Conservation (phyloP, 495 filamentous ascomycete species). For the Lepidopterella palustris region DNA sequence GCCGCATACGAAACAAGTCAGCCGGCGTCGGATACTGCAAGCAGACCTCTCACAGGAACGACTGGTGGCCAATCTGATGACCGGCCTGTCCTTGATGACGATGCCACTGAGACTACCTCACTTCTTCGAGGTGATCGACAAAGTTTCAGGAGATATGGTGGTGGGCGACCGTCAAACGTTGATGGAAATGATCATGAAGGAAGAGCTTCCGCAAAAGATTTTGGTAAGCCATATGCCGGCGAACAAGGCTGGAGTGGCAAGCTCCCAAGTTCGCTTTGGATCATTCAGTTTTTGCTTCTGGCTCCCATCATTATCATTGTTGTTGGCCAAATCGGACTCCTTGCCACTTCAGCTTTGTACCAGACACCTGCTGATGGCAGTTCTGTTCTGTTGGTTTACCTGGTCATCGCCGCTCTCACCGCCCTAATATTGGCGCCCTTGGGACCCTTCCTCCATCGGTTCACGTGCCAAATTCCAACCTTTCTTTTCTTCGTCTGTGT, state of each 20-base stretch:
- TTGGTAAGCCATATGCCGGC: constrained; percentile 54
- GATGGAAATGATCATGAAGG: constrained; percentile 29
- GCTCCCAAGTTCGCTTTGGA: constrained; percentile 78
- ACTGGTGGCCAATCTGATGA: constrained; percentile 40
- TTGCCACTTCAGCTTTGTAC: constrained; percentile 62
- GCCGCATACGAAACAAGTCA: constrained; percentile 4
- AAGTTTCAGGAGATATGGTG: constrained; percentile 69
- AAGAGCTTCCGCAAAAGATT: constrained; percentile 32
- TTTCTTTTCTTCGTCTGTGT: constrained; percentile 67
- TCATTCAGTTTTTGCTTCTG: constrained; percentile 74
- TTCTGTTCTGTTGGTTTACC: constrained; percentile 50
- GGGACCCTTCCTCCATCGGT: constrained; percentile 78
- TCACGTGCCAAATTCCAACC: constrained; percentile 73
- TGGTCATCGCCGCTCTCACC: constrained; percentile 58
- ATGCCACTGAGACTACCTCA: constrained; percentile 71
- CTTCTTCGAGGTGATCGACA: constrained; percentile 55
- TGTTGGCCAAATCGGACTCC: constrained; percentile 63
- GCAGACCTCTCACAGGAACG: constrained; percentile 26
- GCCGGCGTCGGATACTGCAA: constrained; percentile 13
- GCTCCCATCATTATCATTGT: constrained; percentile 71
- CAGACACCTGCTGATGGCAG: constrained; percentile 66
- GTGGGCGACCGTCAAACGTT: constrained; percentile 28
- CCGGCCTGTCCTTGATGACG: constrained; percentile 46
- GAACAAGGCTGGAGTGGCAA: constrained; percentile 82
- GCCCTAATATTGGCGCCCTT: constrained; percentile 71